Conservation (phyloP, 192 early-diverging fungal genomes). For the Coemansia sp. region DNA sequence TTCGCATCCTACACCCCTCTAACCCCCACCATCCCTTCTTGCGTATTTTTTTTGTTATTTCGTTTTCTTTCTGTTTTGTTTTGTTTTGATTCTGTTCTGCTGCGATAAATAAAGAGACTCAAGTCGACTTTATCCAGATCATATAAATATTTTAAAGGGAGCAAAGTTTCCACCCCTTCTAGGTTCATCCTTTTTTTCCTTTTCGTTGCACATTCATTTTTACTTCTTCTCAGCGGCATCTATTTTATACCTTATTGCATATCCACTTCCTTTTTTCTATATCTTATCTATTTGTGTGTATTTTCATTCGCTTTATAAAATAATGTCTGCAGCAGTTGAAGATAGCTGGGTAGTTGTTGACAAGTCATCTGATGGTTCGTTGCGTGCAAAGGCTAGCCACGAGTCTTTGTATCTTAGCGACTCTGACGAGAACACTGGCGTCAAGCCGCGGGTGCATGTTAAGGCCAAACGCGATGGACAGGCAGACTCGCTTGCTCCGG, state of each 20-base stretch:
- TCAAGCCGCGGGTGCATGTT: slow-evolving; percentile 46
- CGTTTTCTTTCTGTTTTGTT: background rate
- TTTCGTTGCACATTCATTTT: background rate
- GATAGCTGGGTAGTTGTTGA: slow-evolving; percentile 58
- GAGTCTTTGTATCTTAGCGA: slow-evolving; percentile 50
- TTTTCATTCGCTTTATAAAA: slow-evolving; percentile 6
- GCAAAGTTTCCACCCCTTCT: background rate
- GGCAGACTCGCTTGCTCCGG: slow-evolving; percentile 24
- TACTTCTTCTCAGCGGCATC: background rate
- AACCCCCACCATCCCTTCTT: background rate
- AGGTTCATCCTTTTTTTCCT: background rate
- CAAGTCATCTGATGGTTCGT: slow-evolving; percentile 41
- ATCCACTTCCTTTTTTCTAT: background rate
- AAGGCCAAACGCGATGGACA: slow-evolving; percentile 10
- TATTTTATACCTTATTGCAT: background rate
- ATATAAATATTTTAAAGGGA: no score
- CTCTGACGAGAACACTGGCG: background rate
- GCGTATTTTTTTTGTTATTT: background rate
- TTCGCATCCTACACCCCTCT: background rate
- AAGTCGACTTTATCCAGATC: no score
- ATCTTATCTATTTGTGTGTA: background rate
- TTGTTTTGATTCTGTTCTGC: background rate
- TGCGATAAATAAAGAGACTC: no score
- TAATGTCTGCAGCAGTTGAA: slow-evolving; percentile 25
- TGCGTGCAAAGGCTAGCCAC: slow-evolving; percentile 53